A percentile compares a stretch with the other conserved stretches of the same genome.
These are phyloP conservation scores for Cylindrotheca fusiformis DNA, from an alignment of 108 stramenopile species.

Conservation along the genomic window DNA sequence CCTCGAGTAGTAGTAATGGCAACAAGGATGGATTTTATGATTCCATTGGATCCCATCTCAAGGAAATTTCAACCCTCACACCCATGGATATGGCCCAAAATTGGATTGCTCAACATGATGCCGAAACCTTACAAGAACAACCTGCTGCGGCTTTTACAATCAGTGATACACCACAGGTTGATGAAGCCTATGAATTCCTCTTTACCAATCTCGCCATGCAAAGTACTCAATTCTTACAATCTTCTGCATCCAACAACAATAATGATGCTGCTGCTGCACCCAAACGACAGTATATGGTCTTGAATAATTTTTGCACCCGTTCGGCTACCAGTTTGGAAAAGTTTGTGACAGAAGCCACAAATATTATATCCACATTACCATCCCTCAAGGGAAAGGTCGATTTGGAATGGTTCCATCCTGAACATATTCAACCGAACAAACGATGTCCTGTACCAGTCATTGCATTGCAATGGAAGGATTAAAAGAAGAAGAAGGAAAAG, in stretches of 20 bases:
- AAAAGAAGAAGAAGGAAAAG: no score
- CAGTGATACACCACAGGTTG: slow-evolving; percentile 55
- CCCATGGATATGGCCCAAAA: slow-evolving; percentile 60
- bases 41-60: slow-evolving; percentile 53
- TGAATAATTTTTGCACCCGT: slow-evolving; percentile 65
- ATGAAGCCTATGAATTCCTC: slow-evolving; percentile 81
- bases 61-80: slow-evolving; percentile 47
- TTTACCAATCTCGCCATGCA: slow-evolving; percentile 80
- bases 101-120: slow-evolving; percentile 70
- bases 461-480: slow-evolving; percentile 61
- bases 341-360: slow-evolving; percentile 49
- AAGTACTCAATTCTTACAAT: slow-evolving; percentile 12
- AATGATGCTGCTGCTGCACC: slow-evolving; percentile 16
- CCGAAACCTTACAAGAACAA: slow-evolving; percentile 24
- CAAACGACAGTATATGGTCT: slow-evolving; percentile 64
- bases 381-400: slow-evolving; percentile 40
- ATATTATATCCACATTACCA: slow-evolving; percentile 51
- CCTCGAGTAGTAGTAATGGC: no score
- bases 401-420: slow-evolving; percentile 59
- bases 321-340: slow-evolving; percentile 76
- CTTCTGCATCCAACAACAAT: no score
- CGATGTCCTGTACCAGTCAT: slow-evolving; percentile 69
- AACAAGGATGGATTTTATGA: no score
- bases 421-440: slow-evolving; percentile 53
- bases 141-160: slow-evolving; percentile 50